phyloP scores from a whole-genome alignment of 2,329 filamentous ascomycete genomes.

The Sclerotinia spermophila region DNA sequence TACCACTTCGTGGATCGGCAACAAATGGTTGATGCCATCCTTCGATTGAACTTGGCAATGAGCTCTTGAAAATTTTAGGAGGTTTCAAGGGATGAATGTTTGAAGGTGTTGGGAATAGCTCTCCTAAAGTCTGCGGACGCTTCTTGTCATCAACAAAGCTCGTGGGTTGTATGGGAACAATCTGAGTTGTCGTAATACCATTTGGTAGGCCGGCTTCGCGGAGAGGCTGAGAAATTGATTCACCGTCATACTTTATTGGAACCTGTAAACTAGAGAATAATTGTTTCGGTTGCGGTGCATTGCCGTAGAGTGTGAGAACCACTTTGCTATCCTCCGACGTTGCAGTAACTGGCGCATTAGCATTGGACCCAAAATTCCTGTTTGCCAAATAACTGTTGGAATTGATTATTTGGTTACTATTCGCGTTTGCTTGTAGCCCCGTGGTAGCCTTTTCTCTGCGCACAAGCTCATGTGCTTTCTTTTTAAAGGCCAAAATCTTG shows the following conservation, averaged over 20 bases:
- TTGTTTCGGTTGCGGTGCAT: conserved; percentile 68
- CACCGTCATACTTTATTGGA: conserved; percentile 39
- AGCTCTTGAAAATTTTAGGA: conserved; percentile 67
- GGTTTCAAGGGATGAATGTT: conserved; percentile 63
- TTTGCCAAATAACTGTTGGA: conserved; percentile 22
- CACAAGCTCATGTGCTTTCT: conserved; percentile 59
- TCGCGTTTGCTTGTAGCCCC: conserved; percentile 38
- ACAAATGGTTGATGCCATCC: conserved; percentile 44
- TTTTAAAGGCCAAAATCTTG: conserved; percentile 49
- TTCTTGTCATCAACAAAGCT: conserved; percentile 46
- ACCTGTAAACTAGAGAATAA: conserved; percentile 82
- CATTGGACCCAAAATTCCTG: conserved; percentile 23
- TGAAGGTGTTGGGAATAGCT: conserved; percentile 67
- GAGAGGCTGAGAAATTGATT: conserved; percentile 44
- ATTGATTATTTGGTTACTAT: conserved; percentile 23
- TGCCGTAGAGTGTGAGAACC: conserved; percentile 74
- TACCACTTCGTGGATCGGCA: conserved; percentile 41
- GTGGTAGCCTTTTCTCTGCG: conserved; percentile 57
- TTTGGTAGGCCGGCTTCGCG: conserved; percentile 67
- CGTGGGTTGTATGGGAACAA: conserved; percentile 51
- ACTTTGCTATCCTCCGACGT: conserved; percentile 47
- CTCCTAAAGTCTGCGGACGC: conserved; percentile 62
- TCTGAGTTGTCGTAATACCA: conserved; percentile 67
- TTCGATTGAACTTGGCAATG: conserved; percentile 53
- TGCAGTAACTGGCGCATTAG: conserved; percentile 36